phyloP scores from a whole-genome alignment of 805 yeast species.

The Brettanomyces bruxellensis region DNA sequence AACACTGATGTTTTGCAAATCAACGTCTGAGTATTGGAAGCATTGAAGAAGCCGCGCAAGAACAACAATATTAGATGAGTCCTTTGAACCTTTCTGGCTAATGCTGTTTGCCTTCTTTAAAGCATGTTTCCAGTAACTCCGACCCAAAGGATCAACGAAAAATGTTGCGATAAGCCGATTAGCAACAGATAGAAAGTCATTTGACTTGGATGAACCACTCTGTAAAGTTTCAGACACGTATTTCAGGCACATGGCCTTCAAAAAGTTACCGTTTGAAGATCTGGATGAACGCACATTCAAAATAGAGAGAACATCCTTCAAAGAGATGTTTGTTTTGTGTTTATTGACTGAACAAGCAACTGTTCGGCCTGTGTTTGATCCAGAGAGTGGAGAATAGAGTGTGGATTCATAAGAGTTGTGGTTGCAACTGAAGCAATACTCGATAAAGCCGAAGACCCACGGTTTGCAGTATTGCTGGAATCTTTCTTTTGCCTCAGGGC shows the following conservation, averaged over 20 bases:
- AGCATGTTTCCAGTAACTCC: conserved; percentile 9
- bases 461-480: neutral
- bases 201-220: neutral
- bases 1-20: neutral
- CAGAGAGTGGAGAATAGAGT: conserved; percentile 5
- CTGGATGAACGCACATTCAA: neutral
- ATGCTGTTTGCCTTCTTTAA: too few species aligned
- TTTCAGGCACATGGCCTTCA: conserved; percentile 17
- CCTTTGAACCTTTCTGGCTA: neutral
- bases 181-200: conserved; percentile 3
- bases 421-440: neutral
- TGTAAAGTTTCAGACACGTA: conserved; percentile 7
- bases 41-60: neutral
- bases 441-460: neutral
- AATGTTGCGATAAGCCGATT: conserved; percentile 3
- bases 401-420: conserved; percentile 8
- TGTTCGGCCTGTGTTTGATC: too few species aligned
- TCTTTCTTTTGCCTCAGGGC: neutral
- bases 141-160: conserved; percentile 13
- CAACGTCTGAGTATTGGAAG: neutral
- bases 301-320: too few species aligned
- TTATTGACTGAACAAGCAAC: too few species aligned
- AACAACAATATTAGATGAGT: too few species aligned
- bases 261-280: conserved; percentile 8
- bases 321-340: too few species aligned